Percentiles rank a stretch among this genome's conserved stretches.
Evolutionary conservation across 306 rosid genomes (phyloP).

Genomic region (Citrullus colocynthis): DNA sequence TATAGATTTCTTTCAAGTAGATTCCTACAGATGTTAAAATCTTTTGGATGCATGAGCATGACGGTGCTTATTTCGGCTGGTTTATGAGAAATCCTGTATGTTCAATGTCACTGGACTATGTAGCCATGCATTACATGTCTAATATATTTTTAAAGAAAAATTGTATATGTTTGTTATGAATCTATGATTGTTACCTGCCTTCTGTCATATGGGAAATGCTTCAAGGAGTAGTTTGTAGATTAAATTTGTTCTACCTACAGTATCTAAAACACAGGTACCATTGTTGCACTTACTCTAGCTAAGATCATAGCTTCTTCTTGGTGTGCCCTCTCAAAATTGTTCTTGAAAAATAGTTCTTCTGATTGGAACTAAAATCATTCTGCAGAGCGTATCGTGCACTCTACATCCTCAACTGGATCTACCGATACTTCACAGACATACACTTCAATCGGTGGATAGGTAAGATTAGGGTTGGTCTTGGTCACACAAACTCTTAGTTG

Average conservation of each 20-base stretch:
- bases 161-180: not conserved
- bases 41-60: not conserved
- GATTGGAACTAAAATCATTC: slow-evolving; percentile 8
- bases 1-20: not conserved
- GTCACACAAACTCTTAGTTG: not conserved
- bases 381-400: slow-evolving; percentile 91
- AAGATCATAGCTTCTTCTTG: not conserved
- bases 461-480: slow-evolving; percentile 8
- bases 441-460: slow-evolving; percentile 74
- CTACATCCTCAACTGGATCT: slow-evolving; percentile 95
- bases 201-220: not conserved
- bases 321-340: not conserved
- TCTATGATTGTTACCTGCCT: not conserved
- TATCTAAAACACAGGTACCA: not conserved
- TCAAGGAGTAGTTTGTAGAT: not conserved
- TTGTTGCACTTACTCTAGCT: not conserved
- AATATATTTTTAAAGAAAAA: not conserved
- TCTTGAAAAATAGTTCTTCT: not conserved
- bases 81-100: not conserved
- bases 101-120: not conserved
- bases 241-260: not conserved
- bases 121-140: not conserved
- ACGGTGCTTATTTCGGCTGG: not conserved
- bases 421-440: slow-evolving; percentile 74
- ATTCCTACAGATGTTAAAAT: not conserved